These are phyloP conservation scores for Amanita rubescens DNA, from an alignment of 768 basidiomycete species.

Conservation along the genomic window DNA sequence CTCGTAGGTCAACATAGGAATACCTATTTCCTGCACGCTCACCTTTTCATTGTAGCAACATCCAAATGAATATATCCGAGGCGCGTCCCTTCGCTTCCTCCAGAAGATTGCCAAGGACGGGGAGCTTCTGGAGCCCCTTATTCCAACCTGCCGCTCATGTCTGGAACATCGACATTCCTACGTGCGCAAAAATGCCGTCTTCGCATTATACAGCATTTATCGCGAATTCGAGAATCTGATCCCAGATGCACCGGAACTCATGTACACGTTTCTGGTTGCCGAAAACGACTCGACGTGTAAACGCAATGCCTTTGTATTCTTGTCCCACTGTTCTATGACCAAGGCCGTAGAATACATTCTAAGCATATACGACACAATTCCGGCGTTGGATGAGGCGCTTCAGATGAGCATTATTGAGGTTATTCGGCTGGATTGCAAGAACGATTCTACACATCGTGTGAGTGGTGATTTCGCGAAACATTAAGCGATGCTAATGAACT, in stretches of 20 bases:
- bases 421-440: slow-evolving; percentile 82
- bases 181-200: slow-evolving; percentile 97
- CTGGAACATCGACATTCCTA: slow-evolving; percentile 97
- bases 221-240: slow-evolving; percentile 92
- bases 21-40: slow-evolving; percentile 7
- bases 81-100: slow-evolving; percentile 92
- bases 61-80: slow-evolving; percentile 98
- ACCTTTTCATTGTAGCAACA: slow-evolving; percentile 67
- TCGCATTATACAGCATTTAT: slow-evolving; percentile 92
- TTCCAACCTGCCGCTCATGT: slow-evolving; percentile 89
- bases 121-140: slow-evolving; percentile 91
- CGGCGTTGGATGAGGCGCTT: slow-evolving; percentile 79
- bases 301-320: slow-evolving; percentile 94
- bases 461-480: slow-evolving; percentile 19
- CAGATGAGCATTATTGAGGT: slow-evolving; percentile 97
- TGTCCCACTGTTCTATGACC: slow-evolving; percentile 77
- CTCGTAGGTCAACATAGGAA: slow-evolving; percentile 49
- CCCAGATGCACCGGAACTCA: slow-evolving; percentile 92
- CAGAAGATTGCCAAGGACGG: slow-evolving; percentile 92
- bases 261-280: slow-evolving; percentile 92
- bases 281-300: slow-evolving; percentile 96
- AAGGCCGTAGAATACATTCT: slow-evolving; percentile 91
- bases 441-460: slow-evolving; percentile 76
- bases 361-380: slow-evolving; percentile 77
- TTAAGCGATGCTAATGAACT: slow-evolving; percentile 6